Evolutionary conservation across 2,329 filamentous ascomycete species (phyloP), one percentile per base, ranked within the genome.

Genomic region (Stagonosporopsis tanaceti): DNA sequence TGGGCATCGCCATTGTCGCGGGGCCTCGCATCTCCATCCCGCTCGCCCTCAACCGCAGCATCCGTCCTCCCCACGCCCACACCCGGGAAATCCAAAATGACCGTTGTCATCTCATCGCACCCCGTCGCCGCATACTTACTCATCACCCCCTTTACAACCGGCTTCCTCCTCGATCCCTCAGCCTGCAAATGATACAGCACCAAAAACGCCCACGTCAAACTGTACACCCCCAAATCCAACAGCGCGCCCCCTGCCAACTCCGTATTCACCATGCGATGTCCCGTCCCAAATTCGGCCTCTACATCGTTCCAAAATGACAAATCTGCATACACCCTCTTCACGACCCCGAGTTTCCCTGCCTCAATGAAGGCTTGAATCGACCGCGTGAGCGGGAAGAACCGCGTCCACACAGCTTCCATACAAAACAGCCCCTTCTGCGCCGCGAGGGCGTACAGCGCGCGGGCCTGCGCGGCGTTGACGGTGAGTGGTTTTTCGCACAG

Each of bases 401-500:
- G 83, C 35, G 91, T 96, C 92, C 92, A 96, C 17, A 96, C 91
- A 30, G 91, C 91, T 59, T 78, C 76, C 76, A 78, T 78, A 20
- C 78, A 56, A 57, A 78, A 77, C 14, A 71, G 61, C 70, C 50
- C 84, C 84, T 92, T 93, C 69, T 85, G 82, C 71, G 80, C 84
- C 6, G 93, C 92, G 53, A 85, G 87, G 57, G 88, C 85, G 48
- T 89, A 84, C n/a, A 96, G 82, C 71, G 87, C 86, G 75, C 84
- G 85, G n/a, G 89, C 81, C 77, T 96, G 92, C 9, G 85, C 81
- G 2, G 89, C 91, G 61, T 89, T 96, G 59, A 94, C 90, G 1
- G 92, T 96, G 66, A 96, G 88, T 0, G 92, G 86, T 81, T 97
- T 97, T 77, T 96, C 93, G 75, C 92, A 95, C 28, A 96, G 84